These are phyloP conservation scores for Hemileccinum impolitum DNA, from an alignment of 768 basidiomycete species.

Conservation along the genomic window DNA sequence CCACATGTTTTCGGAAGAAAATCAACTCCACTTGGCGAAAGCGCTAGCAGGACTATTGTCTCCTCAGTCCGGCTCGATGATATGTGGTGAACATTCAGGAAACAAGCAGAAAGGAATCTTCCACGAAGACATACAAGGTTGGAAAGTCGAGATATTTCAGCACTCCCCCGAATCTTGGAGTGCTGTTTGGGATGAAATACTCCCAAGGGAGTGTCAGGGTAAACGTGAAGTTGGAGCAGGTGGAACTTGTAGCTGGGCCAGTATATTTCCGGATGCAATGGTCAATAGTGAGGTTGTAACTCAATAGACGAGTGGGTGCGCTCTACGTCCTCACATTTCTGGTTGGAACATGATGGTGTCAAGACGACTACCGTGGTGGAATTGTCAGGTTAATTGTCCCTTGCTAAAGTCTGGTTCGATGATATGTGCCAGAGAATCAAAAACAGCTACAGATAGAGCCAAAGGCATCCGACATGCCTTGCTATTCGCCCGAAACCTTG, in stretches of 20 bases:
- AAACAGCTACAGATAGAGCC: too few species aligned
- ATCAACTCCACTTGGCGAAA: slow-evolving; percentile 28
- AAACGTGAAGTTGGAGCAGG: background rate
- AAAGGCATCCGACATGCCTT: too few species aligned
- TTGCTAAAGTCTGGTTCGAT: too few species aligned
- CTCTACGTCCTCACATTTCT: too few species aligned
- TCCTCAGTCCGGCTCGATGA: slow-evolving; percentile 27
- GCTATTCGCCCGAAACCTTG: too few species aligned
- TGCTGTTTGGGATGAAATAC: slow-evolving; percentile 37
- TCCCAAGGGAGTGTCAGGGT: slow-evolving; percentile 19
- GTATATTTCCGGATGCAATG: slow-evolving; percentile 10
- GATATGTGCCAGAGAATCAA: too few species aligned
- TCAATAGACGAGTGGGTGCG: background rate
- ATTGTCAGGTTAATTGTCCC: too few species aligned
- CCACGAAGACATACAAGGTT: background rate
- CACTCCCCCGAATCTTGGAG: slow-evolving; percentile 36
- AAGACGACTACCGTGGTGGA: too few species aligned
- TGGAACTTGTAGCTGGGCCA: background rate
- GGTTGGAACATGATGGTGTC: too few species aligned
- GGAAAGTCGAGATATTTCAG: slow-evolving; percentile 19
- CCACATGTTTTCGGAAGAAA: slow-evolving; percentile 31
- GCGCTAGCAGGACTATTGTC: slow-evolving; percentile 29
- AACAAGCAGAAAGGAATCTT: background rate
- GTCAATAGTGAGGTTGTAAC: slow-evolving; percentile 24
- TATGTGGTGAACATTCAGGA: slow-evolving; percentile 29